Percentiles rank a stretch among this genome's conserved stretches.
phyloP scores from a whole-genome alignment of 2,329 filamentous ascomycete species.

The Aspergillus chevalieri region DNA sequence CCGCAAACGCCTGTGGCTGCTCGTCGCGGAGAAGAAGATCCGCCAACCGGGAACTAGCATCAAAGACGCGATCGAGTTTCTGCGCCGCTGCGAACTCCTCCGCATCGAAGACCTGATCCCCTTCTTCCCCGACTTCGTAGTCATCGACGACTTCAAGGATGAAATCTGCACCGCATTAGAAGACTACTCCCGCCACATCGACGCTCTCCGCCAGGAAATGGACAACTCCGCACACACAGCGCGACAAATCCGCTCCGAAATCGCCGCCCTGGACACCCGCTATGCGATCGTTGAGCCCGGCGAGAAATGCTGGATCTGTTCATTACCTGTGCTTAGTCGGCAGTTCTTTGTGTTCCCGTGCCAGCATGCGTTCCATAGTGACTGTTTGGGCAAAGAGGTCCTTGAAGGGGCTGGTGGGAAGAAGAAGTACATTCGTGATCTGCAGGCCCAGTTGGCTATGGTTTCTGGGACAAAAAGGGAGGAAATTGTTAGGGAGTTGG shows the following conservation, averaged over 20 bases:
- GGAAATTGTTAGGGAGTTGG: constrained; percentile 77
- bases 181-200: constrained; percentile 87
- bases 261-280: constrained; percentile 73
- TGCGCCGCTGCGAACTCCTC: constrained; percentile 83
- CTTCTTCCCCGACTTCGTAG: constrained; percentile 97
- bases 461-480: constrained; percentile 62
- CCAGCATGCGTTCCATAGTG: constrained; percentile 95
- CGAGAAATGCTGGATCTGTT: constrained; percentile 86
- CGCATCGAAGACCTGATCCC: constrained; percentile 95
- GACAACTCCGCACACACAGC: constrained; percentile 87
- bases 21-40: constrained; percentile 91
- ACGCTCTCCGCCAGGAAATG: constrained; percentile 85
- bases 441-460: constrained; percentile 73
- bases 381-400: constrained; percentile 82
- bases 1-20: constrained; percentile 91
- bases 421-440: constrained; percentile 72
- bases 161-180: constrained; percentile 93
- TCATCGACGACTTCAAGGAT: constrained; percentile 98
- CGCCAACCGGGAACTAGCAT: constrained; percentile 72
- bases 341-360: constrained; percentile 99
- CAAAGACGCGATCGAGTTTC: constrained; percentile 87
- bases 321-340: constrained; percentile 74
- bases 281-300: constrained; percentile 97
- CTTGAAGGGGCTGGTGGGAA: constrained; percentile 74
- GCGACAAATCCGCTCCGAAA: constrained; percentile 83